These are phyloP conservation scores for Clavispora vitiphila DNA, from an alignment of 805 yeast species.

Conservation along the genomic window DNA sequence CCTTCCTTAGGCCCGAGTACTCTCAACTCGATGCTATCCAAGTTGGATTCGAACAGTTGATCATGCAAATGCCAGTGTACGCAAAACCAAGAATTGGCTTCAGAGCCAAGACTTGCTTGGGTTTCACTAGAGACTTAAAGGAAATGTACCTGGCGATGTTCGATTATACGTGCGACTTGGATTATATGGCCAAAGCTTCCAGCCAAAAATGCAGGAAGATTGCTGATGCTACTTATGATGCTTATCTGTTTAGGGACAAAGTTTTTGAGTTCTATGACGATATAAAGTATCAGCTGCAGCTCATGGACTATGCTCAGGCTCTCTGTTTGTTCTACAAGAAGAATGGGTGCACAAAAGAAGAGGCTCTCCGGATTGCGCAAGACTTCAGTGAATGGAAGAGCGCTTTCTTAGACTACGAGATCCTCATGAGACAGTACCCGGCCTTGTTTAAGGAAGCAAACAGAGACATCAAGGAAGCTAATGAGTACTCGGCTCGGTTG, in stretches of 20 bases:
- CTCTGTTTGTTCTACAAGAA: not conserved
- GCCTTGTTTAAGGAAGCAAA: not conserved
- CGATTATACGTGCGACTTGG: not conserved
- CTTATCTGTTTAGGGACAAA: not conserved
- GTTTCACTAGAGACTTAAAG: not conserved
- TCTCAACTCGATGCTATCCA: not conserved
- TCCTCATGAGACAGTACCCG: not conserved
- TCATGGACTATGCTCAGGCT: not conserved
- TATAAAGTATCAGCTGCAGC: not conserved
- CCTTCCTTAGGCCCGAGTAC: not conserved
- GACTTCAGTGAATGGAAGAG: not conserved
- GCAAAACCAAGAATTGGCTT: not conserved
- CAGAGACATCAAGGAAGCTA: not conserved
- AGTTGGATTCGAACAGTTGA: not conserved
- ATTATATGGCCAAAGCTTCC: not conserved
- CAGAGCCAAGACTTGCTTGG: not conserved
- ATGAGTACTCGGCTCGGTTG: not conserved
- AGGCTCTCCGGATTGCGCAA: not conserved
- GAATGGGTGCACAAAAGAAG: not conserved
- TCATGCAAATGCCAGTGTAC: not conserved
- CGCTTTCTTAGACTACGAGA: not conserved
- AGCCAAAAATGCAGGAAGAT: not conserved
- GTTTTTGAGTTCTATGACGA: not conserved
- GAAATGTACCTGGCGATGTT: not conserved
- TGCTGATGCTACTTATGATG: not conserved